phyloP scores from a whole-genome alignment of 805 yeast species.

The Lipomyces lipofer region DNA sequence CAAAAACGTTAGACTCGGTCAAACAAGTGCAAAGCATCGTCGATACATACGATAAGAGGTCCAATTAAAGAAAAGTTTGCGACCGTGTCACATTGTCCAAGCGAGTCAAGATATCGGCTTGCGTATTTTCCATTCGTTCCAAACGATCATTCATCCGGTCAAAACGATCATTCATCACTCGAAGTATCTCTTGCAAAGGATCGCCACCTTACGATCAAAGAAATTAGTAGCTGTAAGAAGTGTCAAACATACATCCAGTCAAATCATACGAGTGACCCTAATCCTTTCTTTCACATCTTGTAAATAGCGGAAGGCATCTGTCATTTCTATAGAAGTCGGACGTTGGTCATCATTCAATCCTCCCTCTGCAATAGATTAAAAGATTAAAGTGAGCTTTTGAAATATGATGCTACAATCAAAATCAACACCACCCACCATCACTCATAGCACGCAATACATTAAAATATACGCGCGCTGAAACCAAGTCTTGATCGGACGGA shows the following conservation, averaged over 20 bases:
- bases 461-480: background rate
- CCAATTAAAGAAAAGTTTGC: too few relatives aligned
- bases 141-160: background rate
- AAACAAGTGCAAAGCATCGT: too few relatives aligned
- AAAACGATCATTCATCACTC: background rate
- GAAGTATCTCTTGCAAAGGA: background rate
- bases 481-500: constrained; percentile 1
- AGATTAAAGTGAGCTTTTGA: background rate
- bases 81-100: too few relatives aligned
- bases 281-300: background rate
- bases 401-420: background rate
- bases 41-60: too few relatives aligned
- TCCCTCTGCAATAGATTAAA: too few relatives aligned
- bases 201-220: background rate
- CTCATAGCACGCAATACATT: background rate
- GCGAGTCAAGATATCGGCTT: background rate
- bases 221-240: background rate
- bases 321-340: background rate
- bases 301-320: background rate
- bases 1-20: too few relatives aligned
- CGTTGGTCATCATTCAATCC: background rate
- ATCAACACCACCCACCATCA: background rate
- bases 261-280: background rate
- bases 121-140: background rate
- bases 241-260: background rate